Evolutionary conservation across 257 asterid genomes (phyloP).

Genomic region (Solanum ossicruentum): DNA sequence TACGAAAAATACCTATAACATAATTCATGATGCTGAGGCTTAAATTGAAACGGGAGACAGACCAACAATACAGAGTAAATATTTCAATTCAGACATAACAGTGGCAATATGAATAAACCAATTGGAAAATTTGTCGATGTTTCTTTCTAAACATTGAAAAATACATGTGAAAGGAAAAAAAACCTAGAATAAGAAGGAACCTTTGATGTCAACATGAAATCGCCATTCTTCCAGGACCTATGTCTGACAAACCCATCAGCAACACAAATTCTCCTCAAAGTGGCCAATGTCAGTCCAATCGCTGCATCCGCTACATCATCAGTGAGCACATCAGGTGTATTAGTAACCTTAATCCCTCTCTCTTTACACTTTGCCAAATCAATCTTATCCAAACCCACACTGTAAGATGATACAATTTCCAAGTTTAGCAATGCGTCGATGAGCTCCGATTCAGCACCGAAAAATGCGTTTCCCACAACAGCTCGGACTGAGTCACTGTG

Average conservation of each 20-base stretch:
- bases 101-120: neutral
- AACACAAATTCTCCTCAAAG: constrained; percentile 39
- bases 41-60: neutral
- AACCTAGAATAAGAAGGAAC: neutral
- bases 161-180: neutral
- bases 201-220: constrained; percentile 35
- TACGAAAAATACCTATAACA: neutral
- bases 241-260: constrained; percentile 34
- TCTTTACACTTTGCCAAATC: constrained; percentile 50
- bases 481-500: constrained; percentile 36
- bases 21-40: neutral
- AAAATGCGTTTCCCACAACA: constrained; percentile 35
- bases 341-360: constrained; percentile 60
- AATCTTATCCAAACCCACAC: constrained; percentile 72
- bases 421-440: constrained; percentile 48
- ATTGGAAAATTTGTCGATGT: neutral
- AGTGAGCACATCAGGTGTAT: constrained; percentile 84
- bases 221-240: constrained; percentile 41
- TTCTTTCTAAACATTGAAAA: neutral
- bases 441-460: constrained; percentile 52
- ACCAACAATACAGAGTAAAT: neutral
- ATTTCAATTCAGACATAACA: neutral
- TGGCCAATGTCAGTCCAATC: constrained; percentile 34
- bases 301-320: constrained; percentile 74
- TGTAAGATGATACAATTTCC: constrained; percentile 55